A percentile compares a stretch with the other conserved stretches of the same genome.
phyloP scores from a whole-genome alignment of 1,284 basidiomycete genomes.

The Psilocybe mexicana region DNA sequence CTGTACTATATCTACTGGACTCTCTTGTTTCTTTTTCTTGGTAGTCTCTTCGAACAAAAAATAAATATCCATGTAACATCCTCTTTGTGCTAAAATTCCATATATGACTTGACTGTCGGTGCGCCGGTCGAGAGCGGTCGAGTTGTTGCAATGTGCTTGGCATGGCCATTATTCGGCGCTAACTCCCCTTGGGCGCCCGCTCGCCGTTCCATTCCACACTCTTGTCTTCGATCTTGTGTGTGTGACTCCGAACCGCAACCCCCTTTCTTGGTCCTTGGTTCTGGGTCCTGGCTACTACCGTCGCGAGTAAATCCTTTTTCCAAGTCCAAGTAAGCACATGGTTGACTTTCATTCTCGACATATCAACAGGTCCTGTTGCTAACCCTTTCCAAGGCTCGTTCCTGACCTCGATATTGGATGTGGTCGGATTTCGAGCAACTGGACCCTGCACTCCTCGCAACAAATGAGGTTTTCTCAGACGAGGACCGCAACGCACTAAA shows the following conservation, averaged over 20 bases:
- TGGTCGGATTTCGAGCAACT: neutral
- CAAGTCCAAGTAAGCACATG: too few species aligned
- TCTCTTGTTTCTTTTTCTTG: neutral
- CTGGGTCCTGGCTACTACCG: too few species aligned
- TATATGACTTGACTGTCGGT: too few species aligned
- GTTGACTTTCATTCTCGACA: too few species aligned
- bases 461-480: conserved; percentile 13
- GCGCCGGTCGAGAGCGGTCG: too few species aligned
- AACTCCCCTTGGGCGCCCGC: neutral
- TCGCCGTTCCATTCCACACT: neutral
- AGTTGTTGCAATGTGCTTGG: neutral
- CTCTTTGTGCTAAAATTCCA: too few species aligned
- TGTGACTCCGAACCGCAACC: too few species aligned
- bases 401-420: neutral
- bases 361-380: too few species aligned
- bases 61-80: neutral
- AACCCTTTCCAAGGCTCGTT: neutral
- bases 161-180: conserved; percentile 2
- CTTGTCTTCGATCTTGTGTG: neutral
- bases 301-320: too few species aligned
- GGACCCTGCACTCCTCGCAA: conserved; percentile 5
- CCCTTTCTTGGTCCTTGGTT: too few species aligned
- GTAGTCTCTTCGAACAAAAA: neutral
- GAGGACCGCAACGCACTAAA: conserved; percentile 6
- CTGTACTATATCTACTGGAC: conserved; percentile 15